These are phyloP conservation scores for Trichothecium sympodiale DNA, from an alignment of 2,329 filamentous ascomycete genomes.

Conservation along the genomic window DNA sequence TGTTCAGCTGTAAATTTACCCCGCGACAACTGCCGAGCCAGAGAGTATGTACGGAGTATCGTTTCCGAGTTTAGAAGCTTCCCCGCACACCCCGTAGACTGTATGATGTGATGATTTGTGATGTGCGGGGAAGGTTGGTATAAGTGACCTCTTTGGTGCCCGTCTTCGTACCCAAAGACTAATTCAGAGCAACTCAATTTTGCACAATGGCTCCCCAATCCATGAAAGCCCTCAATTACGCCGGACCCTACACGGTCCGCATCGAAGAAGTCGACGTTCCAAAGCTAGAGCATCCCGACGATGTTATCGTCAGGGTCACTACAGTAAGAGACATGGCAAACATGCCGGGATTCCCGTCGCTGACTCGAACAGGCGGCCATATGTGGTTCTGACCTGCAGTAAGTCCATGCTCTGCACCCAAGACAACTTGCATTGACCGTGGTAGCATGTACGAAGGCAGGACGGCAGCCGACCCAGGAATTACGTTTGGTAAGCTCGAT, in stretches of 20 bases:
- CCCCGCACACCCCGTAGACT: too few species aligned
- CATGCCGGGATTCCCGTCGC: background rate
- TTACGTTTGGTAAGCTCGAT: slow-evolving; percentile 39
- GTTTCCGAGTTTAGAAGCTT: too few species aligned
- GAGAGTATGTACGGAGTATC: too few species aligned
- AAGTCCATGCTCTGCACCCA: slow-evolving; percentile 8
- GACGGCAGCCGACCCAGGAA: slow-evolving; percentile 48
- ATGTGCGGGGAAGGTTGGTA: too few species aligned
- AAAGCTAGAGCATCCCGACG: slow-evolving; percentile 51
- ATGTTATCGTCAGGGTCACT: slow-evolving; percentile 54
- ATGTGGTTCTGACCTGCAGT: slow-evolving; percentile 40
- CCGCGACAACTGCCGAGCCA: too few species aligned
- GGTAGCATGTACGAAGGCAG: slow-evolving; percentile 53
- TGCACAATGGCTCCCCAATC: slow-evolving; percentile 5
- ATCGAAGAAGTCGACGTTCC: slow-evolving; percentile 49
- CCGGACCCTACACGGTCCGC: slow-evolving; percentile 50
- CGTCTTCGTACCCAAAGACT: too few species aligned
- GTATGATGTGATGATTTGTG: too few species aligned
- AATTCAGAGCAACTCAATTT: background rate
- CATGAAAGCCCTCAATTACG: slow-evolving; percentile 56
- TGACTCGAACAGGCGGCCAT: slow-evolving; percentile 28
- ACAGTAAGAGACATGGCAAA: slow-evolving; percentile 39
- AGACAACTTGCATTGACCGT: slow-evolving; percentile 8
- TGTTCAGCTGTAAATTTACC: too few species aligned
- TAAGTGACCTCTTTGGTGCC: too few species aligned